A percentile compares a stretch with the other conserved stretches of the same genome.
Conservation (phyloP, 1,284 basidiomycete genomes). For the Fomitopsis palustris region DNA sequence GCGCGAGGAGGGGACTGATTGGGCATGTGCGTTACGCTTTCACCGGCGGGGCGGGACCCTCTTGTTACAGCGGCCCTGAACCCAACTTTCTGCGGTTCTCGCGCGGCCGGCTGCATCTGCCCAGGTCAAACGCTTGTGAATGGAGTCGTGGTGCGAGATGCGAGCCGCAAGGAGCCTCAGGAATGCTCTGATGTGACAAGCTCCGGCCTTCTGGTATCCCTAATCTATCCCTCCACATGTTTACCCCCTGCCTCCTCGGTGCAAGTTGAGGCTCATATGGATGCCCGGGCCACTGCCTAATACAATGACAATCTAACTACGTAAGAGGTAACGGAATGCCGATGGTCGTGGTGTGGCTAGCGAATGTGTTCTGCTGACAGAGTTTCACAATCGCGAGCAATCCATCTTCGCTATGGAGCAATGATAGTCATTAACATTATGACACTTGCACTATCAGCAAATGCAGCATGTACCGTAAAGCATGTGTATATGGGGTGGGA, state of each 20-base stretch:
- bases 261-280: background rate
- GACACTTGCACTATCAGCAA: background rate
- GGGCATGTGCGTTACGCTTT: constrained; percentile 14
- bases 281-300: background rate
- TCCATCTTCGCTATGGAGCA: background rate
- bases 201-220: background rate
- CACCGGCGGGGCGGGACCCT: constrained; percentile 17
- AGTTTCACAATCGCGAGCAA: background rate
- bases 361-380: background rate
- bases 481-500: background rate
- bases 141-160: background rate
- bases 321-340: background rate
- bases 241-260: background rate
- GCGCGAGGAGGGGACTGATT: constrained; percentile 13
- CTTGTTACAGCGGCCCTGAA: background rate
- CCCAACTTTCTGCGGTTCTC: constrained; percentile 7
- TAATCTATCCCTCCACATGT: background rate
- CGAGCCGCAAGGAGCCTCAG: background rate
- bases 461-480: background rate
- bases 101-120: background rate
- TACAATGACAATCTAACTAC: background rate
- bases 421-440: background rate
- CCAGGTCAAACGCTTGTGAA: background rate
- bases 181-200: background rate
- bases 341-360: background rate